Conservation (phyloP, 2,329 filamentous ascomycete genomes). For the Talaromyces sp. region DNA sequence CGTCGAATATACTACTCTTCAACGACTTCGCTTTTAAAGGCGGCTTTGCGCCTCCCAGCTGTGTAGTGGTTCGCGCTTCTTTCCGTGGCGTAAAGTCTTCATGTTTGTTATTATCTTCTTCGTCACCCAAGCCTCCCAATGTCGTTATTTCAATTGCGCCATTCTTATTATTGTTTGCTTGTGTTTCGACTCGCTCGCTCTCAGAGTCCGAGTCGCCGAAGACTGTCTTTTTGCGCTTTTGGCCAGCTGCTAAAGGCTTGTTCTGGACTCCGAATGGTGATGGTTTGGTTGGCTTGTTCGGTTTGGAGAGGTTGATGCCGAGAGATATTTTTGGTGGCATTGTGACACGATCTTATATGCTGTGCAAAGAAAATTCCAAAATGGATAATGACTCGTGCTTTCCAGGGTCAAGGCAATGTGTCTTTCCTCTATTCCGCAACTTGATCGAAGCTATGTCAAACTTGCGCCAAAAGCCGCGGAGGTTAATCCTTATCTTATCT, state of each 20-base stretch:
- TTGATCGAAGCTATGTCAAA: background rate
- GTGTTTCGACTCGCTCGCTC: slow-evolving; percentile 30
- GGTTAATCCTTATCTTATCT: slow-evolving; percentile 8
- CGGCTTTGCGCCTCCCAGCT: background rate
- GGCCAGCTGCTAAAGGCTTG: slow-evolving; percentile 28
- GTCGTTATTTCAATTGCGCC: slow-evolving; percentile 38
- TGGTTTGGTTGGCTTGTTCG: slow-evolving; percentile 20
- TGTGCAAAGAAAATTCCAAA: background rate
- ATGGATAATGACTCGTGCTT: background rate
- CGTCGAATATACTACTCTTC: slow-evolving; percentile 38
- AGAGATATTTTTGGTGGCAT: slow-evolving; percentile 39
- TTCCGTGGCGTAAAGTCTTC: slow-evolving; percentile 7
- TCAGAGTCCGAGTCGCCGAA: slow-evolving; percentile 48
- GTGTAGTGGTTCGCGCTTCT: slow-evolving; percentile 15
- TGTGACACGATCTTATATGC: slow-evolving; percentile 15
- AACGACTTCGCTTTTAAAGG: slow-evolving; percentile 36
- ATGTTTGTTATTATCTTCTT: slow-evolving; percentile 13
- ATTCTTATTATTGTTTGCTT: slow-evolving; percentile 21
- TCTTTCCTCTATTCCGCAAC: background rate
- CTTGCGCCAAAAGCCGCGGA: slow-evolving; percentile 7
- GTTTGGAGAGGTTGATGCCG: slow-evolving; percentile 45
- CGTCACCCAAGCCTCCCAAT: slow-evolving; percentile 37
- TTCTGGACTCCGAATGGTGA: slow-evolving; percentile 28
- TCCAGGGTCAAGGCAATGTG: background rate
- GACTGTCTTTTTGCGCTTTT: slow-evolving; percentile 51